Percentiles rank a stretch among this genome's conserved stretches.
Conservation (phyloP, 371 early-diverging fungal genomes). For the Actinomortierella wolfii region DNA sequence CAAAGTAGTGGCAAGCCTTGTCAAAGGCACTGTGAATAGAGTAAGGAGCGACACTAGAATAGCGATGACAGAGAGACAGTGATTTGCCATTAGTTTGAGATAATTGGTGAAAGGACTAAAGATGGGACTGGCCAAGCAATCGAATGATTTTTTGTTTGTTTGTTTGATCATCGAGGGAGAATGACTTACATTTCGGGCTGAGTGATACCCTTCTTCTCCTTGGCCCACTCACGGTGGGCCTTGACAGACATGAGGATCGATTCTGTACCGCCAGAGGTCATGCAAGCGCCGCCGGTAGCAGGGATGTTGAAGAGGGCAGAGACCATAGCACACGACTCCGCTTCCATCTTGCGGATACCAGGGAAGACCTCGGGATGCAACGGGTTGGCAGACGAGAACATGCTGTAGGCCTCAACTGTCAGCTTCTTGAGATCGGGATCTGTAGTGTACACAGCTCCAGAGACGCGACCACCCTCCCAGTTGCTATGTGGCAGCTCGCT, state of each 20-base stretch:
- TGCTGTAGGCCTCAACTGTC: constrained; percentile 82
- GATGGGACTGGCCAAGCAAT: neutral
- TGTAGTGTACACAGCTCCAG: constrained; percentile 93
- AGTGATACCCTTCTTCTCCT: constrained; percentile 72
- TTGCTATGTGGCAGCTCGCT: constrained; percentile 60
- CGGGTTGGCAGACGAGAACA: constrained; percentile 87
- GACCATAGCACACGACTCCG: constrained; percentile 93
- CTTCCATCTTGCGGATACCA: constrained; percentile 94
- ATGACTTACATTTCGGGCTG: constrained; percentile 87
- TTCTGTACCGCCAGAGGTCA: constrained; percentile 97
- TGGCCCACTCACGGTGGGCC: constrained; percentile 83
- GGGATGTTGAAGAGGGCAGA: constrained; percentile 86
- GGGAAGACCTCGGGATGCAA: constrained; percentile 97
- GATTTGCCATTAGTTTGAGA: neutral
- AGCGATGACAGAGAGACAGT: neutral
- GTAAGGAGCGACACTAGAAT: constrained; percentile 78
- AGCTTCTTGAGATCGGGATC: constrained; percentile 78
- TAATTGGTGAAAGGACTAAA: neutral
- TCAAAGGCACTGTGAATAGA: constrained; percentile 96
- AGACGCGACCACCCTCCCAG: constrained; percentile 88
- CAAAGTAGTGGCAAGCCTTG: constrained; percentile 93
- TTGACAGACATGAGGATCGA: constrained; percentile 93
- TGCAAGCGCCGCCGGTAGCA: constrained; percentile 72
- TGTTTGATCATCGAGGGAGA: no score
- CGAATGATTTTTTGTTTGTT: neutral